A percentile compares a stretch with the other conserved stretches of the same genome.
Conservation (phyloP, 768 basidiomycete genomes). For the Suillus subalutaceus region DNA sequence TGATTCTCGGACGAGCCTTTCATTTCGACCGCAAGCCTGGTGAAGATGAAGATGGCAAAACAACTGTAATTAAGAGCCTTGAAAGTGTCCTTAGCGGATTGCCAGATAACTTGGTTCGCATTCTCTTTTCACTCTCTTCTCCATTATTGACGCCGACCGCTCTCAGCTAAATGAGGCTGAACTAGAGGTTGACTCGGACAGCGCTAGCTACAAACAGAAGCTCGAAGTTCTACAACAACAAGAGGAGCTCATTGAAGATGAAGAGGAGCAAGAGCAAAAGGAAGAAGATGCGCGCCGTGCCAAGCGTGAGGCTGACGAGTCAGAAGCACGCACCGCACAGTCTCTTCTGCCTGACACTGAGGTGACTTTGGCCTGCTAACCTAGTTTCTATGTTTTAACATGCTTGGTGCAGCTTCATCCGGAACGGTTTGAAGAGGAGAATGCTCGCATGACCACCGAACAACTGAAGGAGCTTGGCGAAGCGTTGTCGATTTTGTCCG, state of each 20-base stretch:
- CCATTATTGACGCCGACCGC: conserved; percentile 10
- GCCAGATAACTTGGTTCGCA: conserved; percentile 85
- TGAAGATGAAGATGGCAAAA: conserved; percentile 81
- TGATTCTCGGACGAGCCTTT: conserved; percentile 94
- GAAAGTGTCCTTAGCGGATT: conserved; percentile 90
- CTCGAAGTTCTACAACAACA: conserved; percentile 97
- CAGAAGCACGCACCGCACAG: conserved; percentile 78
- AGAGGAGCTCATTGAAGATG: conserved; percentile 99
- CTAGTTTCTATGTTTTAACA: conserved; percentile 7
- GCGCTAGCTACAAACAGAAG: conserved; percentile 96
- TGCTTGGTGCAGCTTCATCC: conserved; percentile 53
- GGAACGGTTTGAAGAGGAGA: conserved; percentile 60
- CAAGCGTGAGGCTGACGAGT: conserved; percentile 77
- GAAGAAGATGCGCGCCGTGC: conserved; percentile 90
- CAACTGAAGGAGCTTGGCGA: conserved; percentile 94
- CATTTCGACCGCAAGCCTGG: conserved; percentile 81
- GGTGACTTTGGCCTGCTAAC: conserved; percentile 41
- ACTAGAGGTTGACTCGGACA: conserved; percentile 91
- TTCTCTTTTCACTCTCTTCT: conserved; percentile 1
- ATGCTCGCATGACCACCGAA: conserved; percentile 96
- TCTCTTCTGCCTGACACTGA: conserved; percentile 88
- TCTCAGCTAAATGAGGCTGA: conserved; percentile 93
- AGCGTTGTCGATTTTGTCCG: conserved; percentile 86
- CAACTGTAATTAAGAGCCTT: conserved; percentile 75
- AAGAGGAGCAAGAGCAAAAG: conserved; percentile 96